Percentiles rank a stretch among this genome's conserved stretches.
Evolutionary conservation across 2,329 filamentous ascomycete genomes (phyloP).

Genomic region (Aspergillus costaricaensis): DNA sequence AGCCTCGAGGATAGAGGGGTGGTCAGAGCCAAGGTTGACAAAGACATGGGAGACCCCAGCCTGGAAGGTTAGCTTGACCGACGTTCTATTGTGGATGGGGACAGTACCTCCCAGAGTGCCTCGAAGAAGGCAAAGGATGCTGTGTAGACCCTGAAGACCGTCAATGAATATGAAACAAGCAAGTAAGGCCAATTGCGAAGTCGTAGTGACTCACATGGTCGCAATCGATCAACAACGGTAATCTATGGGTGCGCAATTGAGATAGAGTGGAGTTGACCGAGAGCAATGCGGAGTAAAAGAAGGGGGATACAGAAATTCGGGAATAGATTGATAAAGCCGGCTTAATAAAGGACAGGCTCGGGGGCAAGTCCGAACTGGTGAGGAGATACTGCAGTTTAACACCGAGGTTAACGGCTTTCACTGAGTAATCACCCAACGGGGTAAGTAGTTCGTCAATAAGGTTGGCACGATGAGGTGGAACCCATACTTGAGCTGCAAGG

Average conservation of each 20-base stretch:
- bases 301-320: too few species aligned
- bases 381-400: not conserved
- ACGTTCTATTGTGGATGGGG: not conserved
- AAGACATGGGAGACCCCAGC: slow-evolving; percentile 55
- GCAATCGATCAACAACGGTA: not conserved
- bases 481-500: not conserved
- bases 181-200: not conserved
- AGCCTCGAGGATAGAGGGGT: slow-evolving; percentile 77
- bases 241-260: not conserved
- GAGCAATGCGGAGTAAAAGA: not conserved
- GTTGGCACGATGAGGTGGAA: too few species aligned
- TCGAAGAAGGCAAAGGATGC: slow-evolving; percentile 82
- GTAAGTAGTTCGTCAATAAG: not conserved
- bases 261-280: not conserved
- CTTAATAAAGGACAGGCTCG: not conserved
- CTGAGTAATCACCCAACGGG: not conserved
- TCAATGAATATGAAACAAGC: not conserved
- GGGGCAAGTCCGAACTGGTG: slow-evolving; percentile 3
- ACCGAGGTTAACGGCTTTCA: slow-evolving; percentile 1
- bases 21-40: slow-evolving; percentile 57
- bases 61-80: slow-evolving; percentile 26
- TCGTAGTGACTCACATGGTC: slow-evolving; percentile 1
- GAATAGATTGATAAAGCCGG: not conserved
- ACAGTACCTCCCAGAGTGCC: slow-evolving; percentile 57
- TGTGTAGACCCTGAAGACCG: slow-evolving; percentile 55